Percentiles rank a stretch among this genome's conserved stretches.
Conservation (phyloP, 768 basidiomycete genomes). For the Termitomyces heimii region DNA sequence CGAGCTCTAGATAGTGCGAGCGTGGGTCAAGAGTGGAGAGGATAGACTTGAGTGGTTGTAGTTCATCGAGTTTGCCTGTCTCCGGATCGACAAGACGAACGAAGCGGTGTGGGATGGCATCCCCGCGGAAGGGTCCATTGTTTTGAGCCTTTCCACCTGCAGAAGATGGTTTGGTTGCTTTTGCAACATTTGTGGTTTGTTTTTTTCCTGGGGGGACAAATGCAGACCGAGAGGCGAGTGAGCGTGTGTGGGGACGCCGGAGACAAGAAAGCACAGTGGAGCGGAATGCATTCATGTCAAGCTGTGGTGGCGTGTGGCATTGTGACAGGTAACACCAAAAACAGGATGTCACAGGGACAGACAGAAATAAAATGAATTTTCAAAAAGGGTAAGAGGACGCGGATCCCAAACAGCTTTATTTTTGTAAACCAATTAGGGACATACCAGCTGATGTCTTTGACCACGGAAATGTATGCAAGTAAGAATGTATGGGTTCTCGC, state of each 20-base stretch:
- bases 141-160: neutral
- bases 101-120: slow-evolving; percentile 32
- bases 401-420: too few species aligned
- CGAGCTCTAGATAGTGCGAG: slow-evolving; percentile 48
- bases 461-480: too few species aligned
- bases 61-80: slow-evolving; percentile 31
- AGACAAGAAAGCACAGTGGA: slow-evolving; percentile 18
- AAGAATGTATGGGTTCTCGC: too few species aligned
- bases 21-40: slow-evolving; percentile 38
- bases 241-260: slow-evolving; percentile 1
- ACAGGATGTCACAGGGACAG: too few species aligned
- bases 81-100: slow-evolving; percentile 46
- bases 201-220: neutral
- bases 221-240: neutral
- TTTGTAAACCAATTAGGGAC: too few species aligned
- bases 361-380: too few species aligned
- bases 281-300: slow-evolving; percentile 18
- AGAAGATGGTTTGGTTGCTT: neutral
- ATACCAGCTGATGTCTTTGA: too few species aligned
- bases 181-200: neutral
- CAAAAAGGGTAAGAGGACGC: too few species aligned
- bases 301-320: neutral
- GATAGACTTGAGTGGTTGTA: slow-evolving; percentile 32
- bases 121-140: slow-evolving; percentile 20
- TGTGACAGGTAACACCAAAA: too few species aligned